These are phyloP conservation scores for Boletus eberwhitei DNA, from an alignment of 768 basidiomycete genomes.

Conservation along the genomic window DNA sequence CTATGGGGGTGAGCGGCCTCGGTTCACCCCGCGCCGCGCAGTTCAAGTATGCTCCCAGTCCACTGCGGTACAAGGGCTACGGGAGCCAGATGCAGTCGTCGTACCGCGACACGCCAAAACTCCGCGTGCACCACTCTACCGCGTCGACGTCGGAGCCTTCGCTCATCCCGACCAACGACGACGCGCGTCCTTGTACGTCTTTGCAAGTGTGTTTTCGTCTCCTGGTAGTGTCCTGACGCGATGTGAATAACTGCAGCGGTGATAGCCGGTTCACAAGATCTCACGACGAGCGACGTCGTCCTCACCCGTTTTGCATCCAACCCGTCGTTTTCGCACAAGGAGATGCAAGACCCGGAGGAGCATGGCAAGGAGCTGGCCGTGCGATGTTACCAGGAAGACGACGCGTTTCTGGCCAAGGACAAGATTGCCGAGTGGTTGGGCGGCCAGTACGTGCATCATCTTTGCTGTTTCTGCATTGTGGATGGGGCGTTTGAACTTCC, in stretches of 20 bases:
- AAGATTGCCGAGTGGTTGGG: conserved; percentile 98
- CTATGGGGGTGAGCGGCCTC: conserved; percentile 12
- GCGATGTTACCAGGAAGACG: conserved; percentile 85
- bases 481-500: background rate
- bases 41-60: conserved; percentile 39
- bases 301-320: conserved; percentile 44
- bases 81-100: conserved; percentile 34
- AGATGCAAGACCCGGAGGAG: conserved; percentile 53
- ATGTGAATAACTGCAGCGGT: conserved; percentile 14
- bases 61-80: conserved; percentile 43
- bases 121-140: conserved; percentile 64
- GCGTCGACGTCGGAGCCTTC: conserved; percentile 86
- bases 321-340: conserved; percentile 38
- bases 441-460: conserved; percentile 67
- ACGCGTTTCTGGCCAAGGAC: conserved; percentile 70
- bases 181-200: conserved; percentile 46
- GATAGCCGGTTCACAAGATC: conserved; percentile 47
- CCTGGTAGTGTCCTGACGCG: conserved; percentile 14
- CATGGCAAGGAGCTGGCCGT: conserved; percentile 71
- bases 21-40: conserved; percentile 34
- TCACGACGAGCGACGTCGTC: conserved; percentile 49
- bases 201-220: conserved; percentile 9
- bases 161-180: conserved; percentile 53
- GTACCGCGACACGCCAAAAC: conserved; percentile 40
- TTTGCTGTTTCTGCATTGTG: background rate